Percentiles rank a stretch among this genome's conserved stretches.
phyloP scores from a whole-genome alignment of 768 basidiomycete genomes.

The Naganishia vaughanmartiniae region DNA sequence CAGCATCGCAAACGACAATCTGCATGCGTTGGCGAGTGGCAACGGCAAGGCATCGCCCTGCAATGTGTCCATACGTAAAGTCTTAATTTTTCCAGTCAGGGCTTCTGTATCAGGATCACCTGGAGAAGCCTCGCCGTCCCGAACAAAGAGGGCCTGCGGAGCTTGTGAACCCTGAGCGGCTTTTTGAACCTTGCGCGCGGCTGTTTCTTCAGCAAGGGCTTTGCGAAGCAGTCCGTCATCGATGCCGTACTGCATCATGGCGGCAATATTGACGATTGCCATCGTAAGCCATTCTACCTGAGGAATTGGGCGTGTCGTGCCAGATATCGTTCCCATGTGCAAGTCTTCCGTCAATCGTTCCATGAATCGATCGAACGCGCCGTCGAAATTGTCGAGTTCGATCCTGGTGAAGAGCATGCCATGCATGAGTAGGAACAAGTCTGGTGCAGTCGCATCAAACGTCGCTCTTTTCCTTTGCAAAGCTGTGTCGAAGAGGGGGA shows the following conservation, averaged over 20 bases:
- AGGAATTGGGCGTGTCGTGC: conserved; percentile 31
- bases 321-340: conserved; percentile 53
- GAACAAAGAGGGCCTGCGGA: conserved; percentile 37
- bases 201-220: conserved; percentile 57
- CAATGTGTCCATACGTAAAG: background rate
- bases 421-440: conserved; percentile 86
- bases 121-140: conserved; percentile 31
- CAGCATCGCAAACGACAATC: conserved; percentile 76
- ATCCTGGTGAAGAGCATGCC: conserved; percentile 97
- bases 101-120: conserved; percentile 54
- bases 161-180: conserved; percentile 5
- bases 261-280: conserved; percentile 77
- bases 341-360: conserved; percentile 77
- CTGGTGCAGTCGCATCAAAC: conserved; percentile 64
- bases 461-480: conserved; percentile 70
- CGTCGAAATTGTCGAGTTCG: conserved; percentile 83
- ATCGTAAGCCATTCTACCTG: conserved; percentile 85
- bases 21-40: conserved; percentile 59
- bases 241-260: conserved; percentile 83
- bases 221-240: conserved; percentile 68
- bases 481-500: conserved; percentile 78
- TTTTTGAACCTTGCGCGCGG: conserved; percentile 36
- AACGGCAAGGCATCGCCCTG: background rate
- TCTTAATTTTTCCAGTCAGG: conserved; percentile 49
- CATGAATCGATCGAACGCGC: conserved; percentile 76